A percentile compares a stretch with the other conserved stretches of the same genome.
phyloP scores from a whole-genome alignment of 805 yeast species.

The Pichia nakasei region DNA sequence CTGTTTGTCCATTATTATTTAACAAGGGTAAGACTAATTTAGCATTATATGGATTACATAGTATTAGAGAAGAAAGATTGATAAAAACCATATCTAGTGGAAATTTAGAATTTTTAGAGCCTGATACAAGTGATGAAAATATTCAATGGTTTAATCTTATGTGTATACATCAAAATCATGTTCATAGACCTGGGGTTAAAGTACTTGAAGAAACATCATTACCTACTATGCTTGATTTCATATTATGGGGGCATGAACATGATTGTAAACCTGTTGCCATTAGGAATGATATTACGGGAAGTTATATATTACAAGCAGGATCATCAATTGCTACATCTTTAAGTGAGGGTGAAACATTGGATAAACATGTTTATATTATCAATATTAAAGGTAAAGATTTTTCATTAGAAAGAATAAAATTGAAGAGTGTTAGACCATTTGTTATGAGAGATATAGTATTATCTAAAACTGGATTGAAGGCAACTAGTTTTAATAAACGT shows the following conservation, averaged over 20 bases:
- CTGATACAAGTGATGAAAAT: slow-evolving; percentile 35
- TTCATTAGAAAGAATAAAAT: slow-evolving; percentile 47
- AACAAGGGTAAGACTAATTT: slow-evolving; percentile 76
- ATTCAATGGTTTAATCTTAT: slow-evolving; percentile 77
- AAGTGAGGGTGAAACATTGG: slow-evolving; percentile 72
- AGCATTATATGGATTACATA: slow-evolving; percentile 84
- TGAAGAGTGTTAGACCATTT: slow-evolving; percentile 77
- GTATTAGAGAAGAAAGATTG: slow-evolving; percentile 81
- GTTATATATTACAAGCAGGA: slow-evolving; percentile 84
- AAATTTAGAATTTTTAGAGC: slow-evolving; percentile 68
- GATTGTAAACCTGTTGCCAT: slow-evolving; percentile 75
- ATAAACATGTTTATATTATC: slow-evolving; percentile 66
- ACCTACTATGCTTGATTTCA: slow-evolving; percentile 73
- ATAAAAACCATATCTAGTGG: slow-evolving; percentile 76
- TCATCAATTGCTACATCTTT: slow-evolving; percentile 89
- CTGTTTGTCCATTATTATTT: slow-evolving; percentile 66
- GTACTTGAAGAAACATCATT: slow-evolving; percentile 78
- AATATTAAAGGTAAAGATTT: slow-evolving; percentile 52
- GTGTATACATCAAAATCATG: slow-evolving; percentile 89
- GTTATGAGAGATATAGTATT: slow-evolving; percentile 59
- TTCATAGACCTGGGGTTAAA: slow-evolving; percentile 69
- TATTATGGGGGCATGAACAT: slow-evolving; percentile 98
- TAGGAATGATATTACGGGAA: slow-evolving; percentile 49
- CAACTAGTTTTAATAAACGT: slow-evolving; percentile 51
- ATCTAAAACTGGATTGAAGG: slow-evolving; percentile 43